Evolutionary conservation across 2,329 filamentous ascomycete genomes (phyloP).

Genomic region (Albophoma yamanashiensis): DNA sequence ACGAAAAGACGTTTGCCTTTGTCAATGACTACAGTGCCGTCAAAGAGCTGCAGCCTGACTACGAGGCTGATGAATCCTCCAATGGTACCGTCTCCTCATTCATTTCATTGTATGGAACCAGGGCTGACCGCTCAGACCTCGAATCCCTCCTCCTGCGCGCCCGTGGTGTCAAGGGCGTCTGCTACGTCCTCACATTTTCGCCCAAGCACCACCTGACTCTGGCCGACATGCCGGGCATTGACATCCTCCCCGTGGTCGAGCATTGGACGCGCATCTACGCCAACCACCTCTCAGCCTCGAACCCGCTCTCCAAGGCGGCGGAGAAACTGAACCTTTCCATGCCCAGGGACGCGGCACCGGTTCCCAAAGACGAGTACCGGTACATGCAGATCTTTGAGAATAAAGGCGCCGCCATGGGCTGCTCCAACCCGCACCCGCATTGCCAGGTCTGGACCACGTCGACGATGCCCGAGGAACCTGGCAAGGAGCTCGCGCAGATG

Average conservation of each 20-base stretch:
- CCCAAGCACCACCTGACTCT: conserved; percentile 84
- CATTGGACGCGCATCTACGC: conserved; percentile 91
- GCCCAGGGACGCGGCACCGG: conserved; percentile 21
- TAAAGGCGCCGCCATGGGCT: conserved; percentile 96
- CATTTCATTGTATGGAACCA: too few relatives aligned
- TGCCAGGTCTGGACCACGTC: conserved; percentile 96
- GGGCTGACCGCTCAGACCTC: conserved; percentile 38
- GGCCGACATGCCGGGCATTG: conserved; percentile 67
- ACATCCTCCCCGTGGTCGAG: conserved; percentile 75
- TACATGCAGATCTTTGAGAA: conserved; percentile 99
- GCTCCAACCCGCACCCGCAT: conserved; percentile 96
- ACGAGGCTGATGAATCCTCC: conserved; percentile 34
- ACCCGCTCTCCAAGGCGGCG: conserved; percentile 41
- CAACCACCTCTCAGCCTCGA: conserved; percentile 63
- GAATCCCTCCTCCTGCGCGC: conserved; percentile 70
- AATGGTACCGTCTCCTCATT: conserved; percentile 17
- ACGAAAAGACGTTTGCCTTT: conserved; percentile 82
- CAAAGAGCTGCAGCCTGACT: conserved; percentile 83
- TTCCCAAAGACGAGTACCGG: conserved; percentile 65
- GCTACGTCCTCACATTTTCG: conserved; percentile 94
- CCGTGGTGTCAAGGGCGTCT: conserved; percentile 83
- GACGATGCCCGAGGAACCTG: conserved; percentile 79
- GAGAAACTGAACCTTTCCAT: conserved; percentile 29
- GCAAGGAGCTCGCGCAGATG: conserved; percentile 68
- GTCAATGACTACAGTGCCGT: conserved; percentile 97